Percentiles rank a stretch among this genome's conserved stretches.
Conservation (phyloP, 164 flowering plant species). For the Saururus chinensis region DNA sequence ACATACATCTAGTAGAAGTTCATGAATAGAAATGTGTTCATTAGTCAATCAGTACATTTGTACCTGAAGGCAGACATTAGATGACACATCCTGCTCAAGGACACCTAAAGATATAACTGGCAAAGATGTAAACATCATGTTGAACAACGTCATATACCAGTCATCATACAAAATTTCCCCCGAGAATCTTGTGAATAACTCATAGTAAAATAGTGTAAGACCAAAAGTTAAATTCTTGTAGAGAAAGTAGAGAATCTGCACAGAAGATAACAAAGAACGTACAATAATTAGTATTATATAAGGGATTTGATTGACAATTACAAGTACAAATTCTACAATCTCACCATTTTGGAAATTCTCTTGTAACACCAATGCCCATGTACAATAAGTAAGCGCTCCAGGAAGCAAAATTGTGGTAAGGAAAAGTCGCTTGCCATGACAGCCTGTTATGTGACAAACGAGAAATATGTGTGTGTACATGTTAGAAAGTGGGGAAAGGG, state of each 20-base stretch:
- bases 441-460: conserved; percentile 27
- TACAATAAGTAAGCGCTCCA: conserved; percentile 49
- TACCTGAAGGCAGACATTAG: conserved; percentile 55
- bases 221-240: conserved; percentile 60
- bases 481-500: neutral
- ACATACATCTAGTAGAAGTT: no score
- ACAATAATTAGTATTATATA: neutral
- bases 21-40: neutral
- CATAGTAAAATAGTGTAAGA: conserved; percentile 52
- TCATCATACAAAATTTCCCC: conserved; percentile 43
- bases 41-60: neutral
- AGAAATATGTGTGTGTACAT: neutral
- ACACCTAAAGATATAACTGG: conserved; percentile 59
- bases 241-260: conserved; percentile 49
- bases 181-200: conserved; percentile 36
- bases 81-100: conserved; percentile 58
- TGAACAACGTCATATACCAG: conserved; percentile 55
- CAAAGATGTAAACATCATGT: conserved; percentile 47
- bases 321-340: neutral
- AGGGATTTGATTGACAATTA: neutral
- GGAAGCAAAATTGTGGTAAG: conserved; percentile 42
- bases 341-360: conserved; percentile 54
- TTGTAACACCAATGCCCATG: conserved; percentile 76
- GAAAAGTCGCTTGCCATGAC: conserved; percentile 71
- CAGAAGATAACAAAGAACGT: neutral